These are phyloP conservation scores for Zymoseptoria pseudotritici DNA, from an alignment of 2,329 filamentous ascomycete species.

Conservation along the genomic window DNA sequence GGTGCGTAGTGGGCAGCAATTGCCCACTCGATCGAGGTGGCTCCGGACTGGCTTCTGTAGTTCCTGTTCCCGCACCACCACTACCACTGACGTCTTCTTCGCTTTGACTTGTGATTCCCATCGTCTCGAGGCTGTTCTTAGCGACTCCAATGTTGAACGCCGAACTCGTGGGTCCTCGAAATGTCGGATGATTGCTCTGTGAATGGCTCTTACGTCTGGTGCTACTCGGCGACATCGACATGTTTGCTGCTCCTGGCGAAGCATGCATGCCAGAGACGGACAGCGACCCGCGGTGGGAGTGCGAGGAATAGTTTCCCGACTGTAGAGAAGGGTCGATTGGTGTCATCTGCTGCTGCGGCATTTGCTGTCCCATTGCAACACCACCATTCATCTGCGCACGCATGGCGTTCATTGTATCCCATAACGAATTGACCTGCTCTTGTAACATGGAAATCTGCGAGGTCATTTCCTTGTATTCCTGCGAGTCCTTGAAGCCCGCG, in stretches of 20 bases:
- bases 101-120: slow-evolving; percentile 68
- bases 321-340: slow-evolving; percentile 32
- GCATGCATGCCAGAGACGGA: slow-evolving; percentile 13
- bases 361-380: slow-evolving; percentile 3
- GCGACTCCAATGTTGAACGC: slow-evolving; percentile 81
- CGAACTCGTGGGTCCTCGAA: slow-evolving; percentile 78
- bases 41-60: slow-evolving; percentile 15
- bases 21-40: slow-evolving; percentile 12
- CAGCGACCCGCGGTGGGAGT: slow-evolving; percentile 12
- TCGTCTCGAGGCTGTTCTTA: slow-evolving; percentile 76
- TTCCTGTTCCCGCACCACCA: slow-evolving; percentile 14
- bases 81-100: slow-evolving; percentile 54
- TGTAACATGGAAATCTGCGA: slow-evolving; percentile 67
- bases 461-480: slow-evolving; percentile 81
- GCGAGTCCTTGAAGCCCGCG: slow-evolving; percentile 84
- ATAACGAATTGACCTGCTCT: slow-evolving; percentile 74
- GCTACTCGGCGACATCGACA: slow-evolving; percentile 27
- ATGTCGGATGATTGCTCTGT: slow-evolving; percentile 49
- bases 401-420: slow-evolving; percentile 62
- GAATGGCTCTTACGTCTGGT: slow-evolving; percentile 28
- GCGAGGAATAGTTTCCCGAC: slow-evolving; percentile 10
- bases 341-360: slow-evolving; percentile 15
- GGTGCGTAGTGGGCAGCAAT: slow-evolving; percentile 32
- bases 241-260: slow-evolving; percentile 15
- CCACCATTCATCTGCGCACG: slow-evolving; percentile 40